These are phyloP conservation scores for Dictyostelium capitatum DNA, from an alignment of 78 protist species.

Conservation along the genomic window DNA sequence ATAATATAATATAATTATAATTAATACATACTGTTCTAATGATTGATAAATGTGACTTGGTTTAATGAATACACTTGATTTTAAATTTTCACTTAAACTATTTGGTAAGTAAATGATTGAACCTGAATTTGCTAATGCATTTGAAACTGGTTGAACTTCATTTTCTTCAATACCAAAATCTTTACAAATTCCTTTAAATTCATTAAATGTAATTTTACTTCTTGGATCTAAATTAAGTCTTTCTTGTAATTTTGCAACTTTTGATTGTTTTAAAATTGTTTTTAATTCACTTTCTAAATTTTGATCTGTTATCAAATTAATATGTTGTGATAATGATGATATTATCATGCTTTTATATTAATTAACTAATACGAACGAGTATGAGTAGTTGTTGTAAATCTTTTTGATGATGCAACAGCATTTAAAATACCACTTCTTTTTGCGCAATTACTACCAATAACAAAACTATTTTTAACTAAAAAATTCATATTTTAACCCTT, in stretches of 20 bases:
- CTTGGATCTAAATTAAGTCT: constrained; percentile 66
- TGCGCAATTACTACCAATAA: too few relatives aligned
- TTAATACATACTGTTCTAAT: constrained; percentile 67
- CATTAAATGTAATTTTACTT: constrained; percentile 52
- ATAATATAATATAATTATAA: neutral
- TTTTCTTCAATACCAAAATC: constrained; percentile 40
- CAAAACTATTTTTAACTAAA: too few relatives aligned
- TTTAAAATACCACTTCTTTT: too few relatives aligned
- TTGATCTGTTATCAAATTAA: too few relatives aligned
- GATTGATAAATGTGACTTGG: constrained; percentile 66
- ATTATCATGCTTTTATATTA: neutral
- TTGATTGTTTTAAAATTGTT: constrained; percentile 30
- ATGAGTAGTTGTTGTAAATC: too few relatives aligned
- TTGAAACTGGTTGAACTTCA: constrained; percentile 28
- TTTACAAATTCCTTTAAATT: constrained; percentile 27
- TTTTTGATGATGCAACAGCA: too few relatives aligned
- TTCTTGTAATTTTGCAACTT: constrained; percentile 51
- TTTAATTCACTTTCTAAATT: constrained; percentile 8
- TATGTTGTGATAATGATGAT: too few relatives aligned
- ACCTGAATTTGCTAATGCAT: constrained; percentile 47
- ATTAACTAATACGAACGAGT: neutral
- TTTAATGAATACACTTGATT: constrained; percentile 35
- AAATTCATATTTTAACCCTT: too few relatives aligned
- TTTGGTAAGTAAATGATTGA: constrained; percentile 46
- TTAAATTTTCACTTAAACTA: neutral